These are phyloP conservation scores for Saccharum officinarum DNA, from an alignment of 176 grass and related monocot genomes.

Conservation along the genomic window DNA sequence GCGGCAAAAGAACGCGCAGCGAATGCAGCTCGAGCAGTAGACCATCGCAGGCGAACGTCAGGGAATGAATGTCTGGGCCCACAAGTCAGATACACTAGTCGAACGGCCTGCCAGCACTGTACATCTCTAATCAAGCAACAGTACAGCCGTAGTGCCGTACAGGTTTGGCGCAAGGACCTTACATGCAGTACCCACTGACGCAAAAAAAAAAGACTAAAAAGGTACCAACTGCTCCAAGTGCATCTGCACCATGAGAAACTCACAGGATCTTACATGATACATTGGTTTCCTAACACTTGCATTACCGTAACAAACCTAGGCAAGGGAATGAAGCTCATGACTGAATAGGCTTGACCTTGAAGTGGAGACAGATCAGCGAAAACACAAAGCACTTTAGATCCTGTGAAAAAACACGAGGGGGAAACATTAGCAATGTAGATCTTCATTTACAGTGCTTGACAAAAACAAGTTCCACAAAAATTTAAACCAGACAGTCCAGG, in stretches of 20 bases:
- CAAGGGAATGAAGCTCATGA: slow-evolving; percentile 42
- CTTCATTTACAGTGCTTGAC: neutral
- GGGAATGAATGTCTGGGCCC: too few species aligned
- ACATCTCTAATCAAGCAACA: too few species aligned
- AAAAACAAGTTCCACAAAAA: neutral
- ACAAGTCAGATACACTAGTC: too few species aligned
- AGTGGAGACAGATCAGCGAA: slow-evolving; percentile 89
- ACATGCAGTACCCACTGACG: too few species aligned
- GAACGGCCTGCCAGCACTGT: too few species aligned
- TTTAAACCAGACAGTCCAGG: neutral
- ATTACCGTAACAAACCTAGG: neutral
- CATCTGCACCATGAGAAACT: slow-evolving; percentile 4
- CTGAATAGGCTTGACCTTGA: slow-evolving; percentile 93
- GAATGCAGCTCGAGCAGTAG: too few species aligned
- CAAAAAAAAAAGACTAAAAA: too few species aligned
- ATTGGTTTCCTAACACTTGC: neutral
- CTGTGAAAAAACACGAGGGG: slow-evolving; percentile 39
- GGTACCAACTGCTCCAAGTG: neutral
- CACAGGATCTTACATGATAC: slow-evolving; percentile 20
- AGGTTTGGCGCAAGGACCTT: too few species aligned
- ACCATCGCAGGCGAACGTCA: too few species aligned
- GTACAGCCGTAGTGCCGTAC: too few species aligned
- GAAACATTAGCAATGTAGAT: slow-evolving; percentile 3
- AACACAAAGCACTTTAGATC: slow-evolving; percentile 97
- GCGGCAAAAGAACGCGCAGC: too few species aligned